Evolutionary conservation across 495 filamentous ascomycete species (phyloP).

Genomic region (Umbilicaria muhlenbergii): DNA sequence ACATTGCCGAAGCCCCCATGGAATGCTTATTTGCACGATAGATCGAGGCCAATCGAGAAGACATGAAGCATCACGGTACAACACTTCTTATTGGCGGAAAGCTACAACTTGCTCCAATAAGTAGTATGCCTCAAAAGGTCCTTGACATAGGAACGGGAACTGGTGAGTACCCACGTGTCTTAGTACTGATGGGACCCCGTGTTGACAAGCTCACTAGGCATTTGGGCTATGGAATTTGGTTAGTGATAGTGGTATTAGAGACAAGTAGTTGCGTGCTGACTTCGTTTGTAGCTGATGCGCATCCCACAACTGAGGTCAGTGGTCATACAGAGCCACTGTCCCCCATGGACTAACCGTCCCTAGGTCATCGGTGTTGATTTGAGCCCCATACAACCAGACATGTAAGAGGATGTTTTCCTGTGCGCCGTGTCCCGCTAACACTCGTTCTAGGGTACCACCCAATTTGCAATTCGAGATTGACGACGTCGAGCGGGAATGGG

Average conservation of each 20-base stretch:
- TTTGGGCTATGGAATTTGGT: conserved; percentile 38
- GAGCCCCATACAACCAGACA: conserved; percentile 39
- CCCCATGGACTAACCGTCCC: conserved; percentile 26
- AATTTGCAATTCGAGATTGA: conserved; percentile 38
- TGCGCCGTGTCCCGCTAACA: conserved; percentile 1
- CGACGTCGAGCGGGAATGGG: conserved; percentile 30
- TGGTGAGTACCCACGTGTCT: not conserved
- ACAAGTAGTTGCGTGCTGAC: no score
- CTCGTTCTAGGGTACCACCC: conserved; percentile 21
- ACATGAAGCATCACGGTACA: conserved; percentile 50
- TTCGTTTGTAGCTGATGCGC: no score
- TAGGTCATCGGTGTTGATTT: conserved; percentile 35
- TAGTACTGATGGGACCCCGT: no score
- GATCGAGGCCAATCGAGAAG: conserved; percentile 26
- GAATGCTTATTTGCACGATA: conserved; percentile 2
- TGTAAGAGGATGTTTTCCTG: not conserved
- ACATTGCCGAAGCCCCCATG: conserved; percentile 2
- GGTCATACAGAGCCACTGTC: conserved; percentile 25
- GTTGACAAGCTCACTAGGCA: conserved; percentile 9
- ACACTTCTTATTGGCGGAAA: conserved; percentile 31
- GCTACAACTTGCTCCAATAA: conserved; percentile 35
- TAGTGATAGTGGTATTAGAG: not conserved
- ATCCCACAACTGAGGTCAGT: not conserved
- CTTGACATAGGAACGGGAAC: conserved; percentile 33
- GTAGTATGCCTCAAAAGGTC: conserved; percentile 18